These are phyloP conservation scores for Gastrolobium bilobum DNA, from an alignment of 306 rosid species.

Conservation along the genomic window DNA sequence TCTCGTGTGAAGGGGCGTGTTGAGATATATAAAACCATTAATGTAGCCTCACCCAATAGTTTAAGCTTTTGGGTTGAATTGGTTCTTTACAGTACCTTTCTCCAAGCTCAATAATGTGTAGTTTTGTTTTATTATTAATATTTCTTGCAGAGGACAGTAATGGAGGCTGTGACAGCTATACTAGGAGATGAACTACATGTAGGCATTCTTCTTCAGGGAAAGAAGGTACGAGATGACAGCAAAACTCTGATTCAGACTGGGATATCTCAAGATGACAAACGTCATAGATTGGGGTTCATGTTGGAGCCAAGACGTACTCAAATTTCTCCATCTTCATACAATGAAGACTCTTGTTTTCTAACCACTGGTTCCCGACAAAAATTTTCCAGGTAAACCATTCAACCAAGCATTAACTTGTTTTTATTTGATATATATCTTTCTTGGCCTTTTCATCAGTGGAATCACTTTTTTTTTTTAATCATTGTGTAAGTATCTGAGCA, in stretches of 20 bases:
- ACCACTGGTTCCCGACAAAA: constrained; percentile 47
- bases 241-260: constrained; percentile 81
- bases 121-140: neutral
- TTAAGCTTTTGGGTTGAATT: too few species aligned
- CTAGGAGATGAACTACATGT: constrained; percentile 81
- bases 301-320: constrained; percentile 72
- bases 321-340: constrained; percentile 47
- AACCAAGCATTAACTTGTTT: constrained; percentile 27
- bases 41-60: too few species aligned
- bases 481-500: neutral
- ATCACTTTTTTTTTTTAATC: neutral
- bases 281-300: constrained; percentile 70
- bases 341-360: constrained; percentile 52
- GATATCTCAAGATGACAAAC: constrained; percentile 70
- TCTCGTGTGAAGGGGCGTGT: too few species aligned
- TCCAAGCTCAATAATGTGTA: constrained; percentile 5
- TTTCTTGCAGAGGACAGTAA: constrained; percentile 62
- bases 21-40: too few species aligned
- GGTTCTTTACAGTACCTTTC: too few species aligned
- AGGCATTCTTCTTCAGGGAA: constrained; percentile 82
- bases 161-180: constrained; percentile 75
- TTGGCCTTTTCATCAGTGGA: neutral
- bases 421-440: constrained; percentile 22
- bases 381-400: constrained; percentile 58
- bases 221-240: constrained; percentile 75